These are phyloP conservation scores for Lachancea sp. DNA, from an alignment of 805 yeast species.

Conservation along the genomic window DNA sequence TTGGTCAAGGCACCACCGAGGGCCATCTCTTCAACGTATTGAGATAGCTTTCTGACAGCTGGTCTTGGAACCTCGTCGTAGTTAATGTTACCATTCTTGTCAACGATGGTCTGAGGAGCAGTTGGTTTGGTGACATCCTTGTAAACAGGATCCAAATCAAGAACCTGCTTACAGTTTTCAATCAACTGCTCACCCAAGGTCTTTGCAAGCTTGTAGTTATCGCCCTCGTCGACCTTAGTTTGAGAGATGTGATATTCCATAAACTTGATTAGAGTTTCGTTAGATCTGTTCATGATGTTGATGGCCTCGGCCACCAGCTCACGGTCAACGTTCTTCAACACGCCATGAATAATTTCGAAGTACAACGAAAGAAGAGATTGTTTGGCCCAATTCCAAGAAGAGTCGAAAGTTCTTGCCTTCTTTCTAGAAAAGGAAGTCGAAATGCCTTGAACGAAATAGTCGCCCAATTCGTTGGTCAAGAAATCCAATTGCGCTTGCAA, in stretches of 20 bases:
- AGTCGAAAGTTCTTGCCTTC: conserved; percentile 94
- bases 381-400: conserved; percentile 99
- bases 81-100: conserved; percentile 77
- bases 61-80: conserved; percentile 85
- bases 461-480: conserved; percentile 72
- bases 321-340: conserved; percentile 82
- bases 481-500: conserved; percentile 88
- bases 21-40: conserved; percentile 94
- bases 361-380: conserved; percentile 92
- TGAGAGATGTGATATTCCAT: conserved; percentile 76
- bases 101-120: conserved; percentile 88
- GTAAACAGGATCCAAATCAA: conserved; percentile 78
- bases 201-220: conserved; percentile 85
- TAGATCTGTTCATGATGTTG: conserved; percentile 95
- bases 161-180: conserved; percentile 88
- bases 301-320: conserved; percentile 95
- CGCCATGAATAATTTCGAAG: conserved; percentile 93
- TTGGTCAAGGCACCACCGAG: conserved; percentile 83
- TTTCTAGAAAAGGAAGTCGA: conserved; percentile 82
- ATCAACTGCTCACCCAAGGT: conserved; percentile 87
- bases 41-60: conserved; percentile 88
- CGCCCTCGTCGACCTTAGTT: conserved; percentile 76
- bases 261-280: conserved; percentile 86
- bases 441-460: conserved; percentile 86
- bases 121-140: conserved; percentile 93